Base-by-base conservation (phyloP, 768 basidiomycete genomes). In the Tephrocybe rancida region DNA sequence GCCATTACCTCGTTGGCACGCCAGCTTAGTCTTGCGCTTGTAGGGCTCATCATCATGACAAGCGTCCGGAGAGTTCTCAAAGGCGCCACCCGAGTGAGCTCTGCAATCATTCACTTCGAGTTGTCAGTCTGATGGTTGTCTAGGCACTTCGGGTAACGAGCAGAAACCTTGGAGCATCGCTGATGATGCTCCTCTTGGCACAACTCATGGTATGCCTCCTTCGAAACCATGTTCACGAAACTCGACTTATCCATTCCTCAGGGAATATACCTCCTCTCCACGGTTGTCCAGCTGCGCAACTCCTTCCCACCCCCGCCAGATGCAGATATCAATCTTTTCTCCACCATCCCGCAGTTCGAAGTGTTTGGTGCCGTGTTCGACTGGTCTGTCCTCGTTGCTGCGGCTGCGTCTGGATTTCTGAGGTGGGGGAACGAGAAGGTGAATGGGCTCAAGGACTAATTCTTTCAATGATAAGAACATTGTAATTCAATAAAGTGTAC, bases 211-310 rank as follows among this genome's bases (percentile, higher is more conserved):
- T 90, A 58, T 29, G 77, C 21, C 32, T 16, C 25, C 35, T 50
- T 25, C 46, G 14, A 37, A 9, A 16, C 4, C 16, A 22, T 50
- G 50, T 34, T 21, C 30, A 30, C 48, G 30, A 16, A 34, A 22
- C 9, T 16, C 27, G 13, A 18, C 25, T 19, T 14, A 32, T 58
- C 32, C 57, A 29, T 37, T 34, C 44, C 32, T 27, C 26, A 93
- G 91, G 88, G 87, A 10, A 87, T 90, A 38, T 94, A 94, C 65
- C 80, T 93, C 30, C 81, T 94, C 25, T 86, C 90, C 3, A 93
- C 90, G 0, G 72, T 93, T 44, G 85, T 93, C 11, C 92, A 94
- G 66, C 76, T 94, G 42, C 86, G 91, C 35, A 84, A 86, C 24
- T 86, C 87, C 10, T 92, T 94, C 67, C 92, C 92, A 2, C 84